Evolutionary conservation across 345 rosid species (phyloP).

Genomic region (Hibiscus mutabilis): DNA sequence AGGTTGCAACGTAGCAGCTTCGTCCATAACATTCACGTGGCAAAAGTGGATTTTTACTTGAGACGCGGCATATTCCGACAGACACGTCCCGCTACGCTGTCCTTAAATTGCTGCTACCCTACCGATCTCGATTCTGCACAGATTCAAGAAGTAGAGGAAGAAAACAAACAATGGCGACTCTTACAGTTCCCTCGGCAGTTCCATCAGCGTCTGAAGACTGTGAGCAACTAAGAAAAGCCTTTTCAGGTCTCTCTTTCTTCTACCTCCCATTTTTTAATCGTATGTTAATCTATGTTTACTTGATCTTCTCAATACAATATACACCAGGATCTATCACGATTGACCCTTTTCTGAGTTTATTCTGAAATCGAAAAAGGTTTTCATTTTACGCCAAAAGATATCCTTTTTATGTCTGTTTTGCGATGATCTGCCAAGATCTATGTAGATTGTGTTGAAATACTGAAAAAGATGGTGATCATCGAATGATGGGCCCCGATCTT

Average conservation of each 20-base stretch:
- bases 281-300: not conserved
- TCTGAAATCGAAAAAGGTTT: not conserved
- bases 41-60: conserved; percentile 12
- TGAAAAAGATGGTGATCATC: not conserved
- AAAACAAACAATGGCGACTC: conserved; percentile 44
- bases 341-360: not conserved
- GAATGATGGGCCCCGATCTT: not conserved
- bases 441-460: not conserved
- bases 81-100: not conserved
- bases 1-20: not conserved
- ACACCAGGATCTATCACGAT: not conserved
- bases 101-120: not conserved
- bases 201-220: conserved; percentile 56
- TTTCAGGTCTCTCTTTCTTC: conserved; percentile 38
- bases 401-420: not conserved
- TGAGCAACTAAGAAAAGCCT: conserved; percentile 64
- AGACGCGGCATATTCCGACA: conserved; percentile 17
- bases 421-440: conserved; percentile 7
- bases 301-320: not conserved
- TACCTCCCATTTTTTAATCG: not conserved
- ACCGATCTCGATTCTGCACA: conserved; percentile 30
- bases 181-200: conserved; percentile 37
- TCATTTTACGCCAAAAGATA: not conserved
- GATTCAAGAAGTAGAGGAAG: not conserved
- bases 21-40: conserved; percentile 11